Base-by-base conservation (phyloP, 1,284 basidiomycete genomes). In the Moesziomyces sp. region DNA sequence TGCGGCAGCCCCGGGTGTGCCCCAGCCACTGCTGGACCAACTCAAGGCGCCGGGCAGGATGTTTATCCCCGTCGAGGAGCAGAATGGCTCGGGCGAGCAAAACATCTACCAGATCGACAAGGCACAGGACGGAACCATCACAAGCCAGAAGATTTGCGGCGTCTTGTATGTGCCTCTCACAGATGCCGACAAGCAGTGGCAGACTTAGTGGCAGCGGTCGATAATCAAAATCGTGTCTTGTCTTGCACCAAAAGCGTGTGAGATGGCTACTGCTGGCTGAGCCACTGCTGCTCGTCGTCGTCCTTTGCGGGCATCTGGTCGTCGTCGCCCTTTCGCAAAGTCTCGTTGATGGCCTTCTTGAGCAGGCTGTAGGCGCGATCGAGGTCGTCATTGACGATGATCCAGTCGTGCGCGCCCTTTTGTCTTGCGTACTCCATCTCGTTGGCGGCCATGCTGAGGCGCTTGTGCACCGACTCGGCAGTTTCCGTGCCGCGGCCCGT, bases 321-420 rank as follows among this genome's bases (percentile, higher is more conserved):
- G 42, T 67, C 70, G 60, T 73, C 50, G 4, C 64, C 67, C 40
- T 60, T 24, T 33, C 72, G 46, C 16, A 77, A 49, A 33, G 58
- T 72, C 19, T 58, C 61, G 16, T 61, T 24, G 46, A 77, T 67
- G 35, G 76, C 75, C 42, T 26, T 46, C 52, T 74, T 78, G 82
- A 89, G 81, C 55, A 86, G 76, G 8, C 84, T 85, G 81, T 97
- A 97, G 5, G 96, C 93, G 10, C 89, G 85, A 43, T 96, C 92
- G 9, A 98, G 83, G 80, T 96, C 89, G 78, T 97, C 94, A 85
- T 99, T 99, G 70, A 98, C 90, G 71, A 99, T 90, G 59, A 97
- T 89, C 47, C 92, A 83, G 83, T 98, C 92, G 78, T 94, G 93
- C 1, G 88, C 88, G 26, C 89, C 89, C 2, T 89, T 87, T 80